Percentiles rank a stretch among this genome's conserved stretches.
Evolutionary conservation across 1,284 basidiomycete species (phyloP).

Genomic region (Sutorius eximius): DNA sequence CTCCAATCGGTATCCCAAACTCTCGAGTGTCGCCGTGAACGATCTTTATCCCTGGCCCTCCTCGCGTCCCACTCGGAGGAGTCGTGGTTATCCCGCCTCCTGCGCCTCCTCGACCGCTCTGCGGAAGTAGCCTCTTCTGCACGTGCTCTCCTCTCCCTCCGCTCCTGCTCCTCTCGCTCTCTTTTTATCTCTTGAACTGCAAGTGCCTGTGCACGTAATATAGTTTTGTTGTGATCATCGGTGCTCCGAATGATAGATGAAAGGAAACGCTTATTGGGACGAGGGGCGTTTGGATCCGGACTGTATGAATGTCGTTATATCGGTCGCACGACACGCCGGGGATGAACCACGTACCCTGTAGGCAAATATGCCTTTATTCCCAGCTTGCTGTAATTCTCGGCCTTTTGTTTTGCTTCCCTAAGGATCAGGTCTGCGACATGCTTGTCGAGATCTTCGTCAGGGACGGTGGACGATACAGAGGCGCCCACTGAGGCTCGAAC

Average conservation of each 20-base stretch:
- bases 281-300: constrained; percentile 64
- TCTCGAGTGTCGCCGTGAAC: constrained; percentile 18
- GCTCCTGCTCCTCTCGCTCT: constrained; percentile 62
- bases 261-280: constrained; percentile 90
- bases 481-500: constrained; percentile 80
- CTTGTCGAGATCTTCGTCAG: constrained; percentile 83
- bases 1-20: constrained; percentile 34
- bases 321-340: not conserved
- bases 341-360: constrained; percentile 36
- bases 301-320: constrained; percentile 12
- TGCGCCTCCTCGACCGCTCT: constrained; percentile 51
- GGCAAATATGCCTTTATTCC: constrained; percentile 71
- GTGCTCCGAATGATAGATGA: constrained; percentile 86
- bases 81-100: constrained; percentile 32
- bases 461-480: constrained; percentile 60
- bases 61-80: constrained; percentile 43
- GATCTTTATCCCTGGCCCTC: constrained; percentile 46
- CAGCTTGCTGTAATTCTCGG: constrained; percentile 64
- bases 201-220: constrained; percentile 74
- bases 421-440: constrained; percentile 88
- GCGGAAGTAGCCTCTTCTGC: constrained; percentile 72
- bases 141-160: constrained; percentile 55
- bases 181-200: constrained; percentile 72
- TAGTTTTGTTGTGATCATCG: constrained; percentile 87
- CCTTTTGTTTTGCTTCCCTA: constrained; percentile 88